Conservation (phyloP, 495 filamentous ascomycete species). For the Durotheca rogersii region DNA sequence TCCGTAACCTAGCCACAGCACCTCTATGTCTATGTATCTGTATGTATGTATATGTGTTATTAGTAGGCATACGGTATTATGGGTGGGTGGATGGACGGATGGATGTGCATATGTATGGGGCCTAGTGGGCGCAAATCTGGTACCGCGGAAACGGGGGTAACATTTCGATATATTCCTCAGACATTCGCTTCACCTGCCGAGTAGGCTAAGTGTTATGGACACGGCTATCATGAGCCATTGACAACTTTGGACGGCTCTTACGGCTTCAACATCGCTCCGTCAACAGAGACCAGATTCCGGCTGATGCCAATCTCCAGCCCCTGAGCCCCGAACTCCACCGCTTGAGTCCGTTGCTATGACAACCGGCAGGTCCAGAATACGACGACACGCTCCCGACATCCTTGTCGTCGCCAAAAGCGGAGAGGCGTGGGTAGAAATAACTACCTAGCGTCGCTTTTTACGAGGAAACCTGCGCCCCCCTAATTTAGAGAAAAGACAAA, state of each 20-base stretch:
- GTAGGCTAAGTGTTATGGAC: not conserved
- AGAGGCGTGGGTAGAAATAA: conserved; percentile 17
- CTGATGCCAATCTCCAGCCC: conserved; percentile 26
- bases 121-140: not conserved
- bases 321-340: conserved; percentile 28
- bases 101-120: no score
- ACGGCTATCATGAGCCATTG: not conserved
- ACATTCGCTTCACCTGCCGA: not conserved
- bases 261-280: conserved; percentile 5
- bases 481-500: no score
- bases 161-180: not conserved
- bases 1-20: no score
- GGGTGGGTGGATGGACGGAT: no score
- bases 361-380: conserved; percentile 18
- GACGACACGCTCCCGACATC: conserved; percentile 24
- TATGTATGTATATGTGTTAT: no score
- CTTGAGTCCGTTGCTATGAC: conserved; percentile 37
- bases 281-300: conserved; percentile 3
- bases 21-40: no score
- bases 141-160: not conserved
- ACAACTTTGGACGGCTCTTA: conserved; percentile 8
- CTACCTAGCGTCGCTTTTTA: conserved; percentile 20
- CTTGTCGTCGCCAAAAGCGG: conserved; percentile 25
- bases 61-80: no score
- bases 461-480: conserved; percentile 23